Percentiles rank a stretch among this genome's conserved stretches.
phyloP scores from a whole-genome alignment of 2,329 filamentous ascomycete genomes.

The Ceratocystis destructans region DNA sequence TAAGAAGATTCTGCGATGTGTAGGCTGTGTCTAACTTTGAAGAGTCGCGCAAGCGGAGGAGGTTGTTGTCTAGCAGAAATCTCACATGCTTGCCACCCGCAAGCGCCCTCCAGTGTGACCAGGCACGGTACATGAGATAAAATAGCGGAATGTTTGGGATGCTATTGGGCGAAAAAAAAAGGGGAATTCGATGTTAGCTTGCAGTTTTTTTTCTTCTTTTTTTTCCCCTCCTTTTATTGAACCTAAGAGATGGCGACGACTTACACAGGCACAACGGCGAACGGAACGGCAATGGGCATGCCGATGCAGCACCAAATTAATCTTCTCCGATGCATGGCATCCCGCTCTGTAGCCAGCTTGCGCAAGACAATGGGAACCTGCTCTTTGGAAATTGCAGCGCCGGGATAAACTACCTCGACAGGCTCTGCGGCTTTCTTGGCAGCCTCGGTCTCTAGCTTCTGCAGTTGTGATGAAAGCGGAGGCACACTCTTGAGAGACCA shows the following conservation, averaged over 20 bases:
- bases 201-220: not conserved
- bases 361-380: constrained; percentile 52
- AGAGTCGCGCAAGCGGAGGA: constrained; percentile 54
- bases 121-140: constrained; percentile 81
- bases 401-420: constrained; percentile 65
- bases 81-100: constrained; percentile 73
- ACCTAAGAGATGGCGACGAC: constrained; percentile 26
- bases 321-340: constrained; percentile 60
- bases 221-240: not conserved
- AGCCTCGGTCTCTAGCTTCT: constrained; percentile 2
- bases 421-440: constrained; percentile 27
- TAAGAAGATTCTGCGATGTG: constrained; percentile 19
- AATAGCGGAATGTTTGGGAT: constrained; percentile 94
- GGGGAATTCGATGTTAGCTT: constrained; percentile 6
- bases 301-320: constrained; percentile 69
- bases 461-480: constrained; percentile 42
- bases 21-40: constrained; percentile 64
- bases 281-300: constrained; percentile 71
- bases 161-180: constrained; percentile 30
- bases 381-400: constrained; percentile 49
- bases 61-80: constrained; percentile 61
- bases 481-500: constrained; percentile 95
- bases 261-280: constrained; percentile 76
- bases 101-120: constrained; percentile 81
- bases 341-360: constrained; percentile 63